A percentile compares a stretch with the other conserved stretches of the same genome.
Conservation (phyloP, 2,329 filamentous ascomycete genomes). For the Paecilomyces sp. region DNA sequence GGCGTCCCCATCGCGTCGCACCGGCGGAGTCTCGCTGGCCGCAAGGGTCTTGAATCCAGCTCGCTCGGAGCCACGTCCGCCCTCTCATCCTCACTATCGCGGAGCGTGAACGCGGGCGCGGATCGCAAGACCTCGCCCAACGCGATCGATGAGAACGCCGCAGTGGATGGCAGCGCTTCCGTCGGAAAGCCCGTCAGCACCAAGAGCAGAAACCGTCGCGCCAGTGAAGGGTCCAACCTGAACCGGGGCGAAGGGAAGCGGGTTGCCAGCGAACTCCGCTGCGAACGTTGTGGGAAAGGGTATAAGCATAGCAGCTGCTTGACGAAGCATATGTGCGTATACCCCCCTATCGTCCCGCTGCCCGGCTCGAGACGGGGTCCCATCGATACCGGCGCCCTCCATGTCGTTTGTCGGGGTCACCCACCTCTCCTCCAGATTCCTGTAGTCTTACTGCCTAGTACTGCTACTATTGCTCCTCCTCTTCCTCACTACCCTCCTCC, state of each 20-base stretch:
- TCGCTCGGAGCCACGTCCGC: slow-evolving; percentile 34
- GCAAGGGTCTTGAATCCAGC: slow-evolving; percentile 60
- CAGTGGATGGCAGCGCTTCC: slow-evolving; percentile 43
- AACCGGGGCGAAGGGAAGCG: slow-evolving; percentile 73
- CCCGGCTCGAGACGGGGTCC: slow-evolving; percentile 16
- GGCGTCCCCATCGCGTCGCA: slow-evolving; percentile 49
- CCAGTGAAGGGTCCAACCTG: slow-evolving; percentile 81
- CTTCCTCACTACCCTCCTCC: slow-evolving; percentile 9
- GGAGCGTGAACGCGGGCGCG: slow-evolving; percentile 28
- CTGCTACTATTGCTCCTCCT: slow-evolving; percentile 17
- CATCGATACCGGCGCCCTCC: slow-evolving; percentile 32
- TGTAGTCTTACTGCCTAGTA: neutral
- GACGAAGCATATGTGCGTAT: slow-evolving; percentile 98
- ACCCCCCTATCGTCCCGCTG: slow-evolving; percentile 48
- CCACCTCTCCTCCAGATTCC: slow-evolving; percentile 20
- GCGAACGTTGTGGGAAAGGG: slow-evolving; percentile 97
- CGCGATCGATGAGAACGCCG: slow-evolving; percentile 21
- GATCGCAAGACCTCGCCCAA: slow-evolving; percentile 34
- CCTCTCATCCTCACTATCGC: slow-evolving; percentile 36
- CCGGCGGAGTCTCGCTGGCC: slow-evolving; percentile 45
- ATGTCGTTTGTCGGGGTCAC: slow-evolving; percentile 32
- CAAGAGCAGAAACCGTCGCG: slow-evolving; percentile 52
- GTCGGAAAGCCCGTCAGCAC: slow-evolving; percentile 40
- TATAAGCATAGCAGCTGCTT: slow-evolving; percentile 99
- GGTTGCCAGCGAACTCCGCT: slow-evolving; percentile 79